Base-by-base conservation (phyloP, 352 stramenopile species). In the Globisporangium uncinulatum region DNA sequence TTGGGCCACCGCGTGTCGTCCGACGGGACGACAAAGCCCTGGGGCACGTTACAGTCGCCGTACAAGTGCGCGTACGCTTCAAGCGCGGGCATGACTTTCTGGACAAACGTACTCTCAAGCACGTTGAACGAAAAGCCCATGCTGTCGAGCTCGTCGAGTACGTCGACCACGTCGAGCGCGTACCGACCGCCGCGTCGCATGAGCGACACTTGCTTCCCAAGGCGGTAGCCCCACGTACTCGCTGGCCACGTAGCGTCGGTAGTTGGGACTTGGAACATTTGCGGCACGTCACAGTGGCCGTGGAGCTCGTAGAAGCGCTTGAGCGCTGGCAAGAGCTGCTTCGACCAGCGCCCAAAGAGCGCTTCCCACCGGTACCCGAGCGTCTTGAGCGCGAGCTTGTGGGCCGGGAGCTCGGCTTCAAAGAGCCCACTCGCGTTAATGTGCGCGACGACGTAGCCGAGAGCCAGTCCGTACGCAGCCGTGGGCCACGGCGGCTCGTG, bases 21-120 rank as follows among this genome's bases (percentile, higher is more conserved):
- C 32, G 73, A 76, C 21, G 89, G 87, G 1, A 98, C 84, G 21
- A 91, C 83, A 63, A 96, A 98, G n/a, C 83, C 79, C 66, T 95
- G 78, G 19, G 89, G 86, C 3, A 98, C 88, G 51, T 94, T 74
- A 31, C 92, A 78, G 64, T 97, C 79, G 13, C 89, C 89, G 54
- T 92, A 87, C 14, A 89, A 72, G 57, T 87, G 59, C 41, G 88
- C 84, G 64, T 97, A 98, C 17, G 71, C 67, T 24, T 90, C 68
- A 21, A 98, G 65, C 3, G 88, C 90, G n/a, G 81, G 73, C 20
- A 83, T 61, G 14, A 86, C 71, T 20, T 77, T 74, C 19, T 80
- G 61, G 9, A 76, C 67, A 51, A 87, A 91, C 5, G 73, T 64
- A 45, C 76, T 87, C 43, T 87, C 76, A 3, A 76, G 65, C 6